A percentile compares a stretch with the other conserved stretches of the same genome.
phyloP scores from a whole-genome alignment of 2,329 filamentous ascomycete species.

The Cordyceps militaris region DNA sequence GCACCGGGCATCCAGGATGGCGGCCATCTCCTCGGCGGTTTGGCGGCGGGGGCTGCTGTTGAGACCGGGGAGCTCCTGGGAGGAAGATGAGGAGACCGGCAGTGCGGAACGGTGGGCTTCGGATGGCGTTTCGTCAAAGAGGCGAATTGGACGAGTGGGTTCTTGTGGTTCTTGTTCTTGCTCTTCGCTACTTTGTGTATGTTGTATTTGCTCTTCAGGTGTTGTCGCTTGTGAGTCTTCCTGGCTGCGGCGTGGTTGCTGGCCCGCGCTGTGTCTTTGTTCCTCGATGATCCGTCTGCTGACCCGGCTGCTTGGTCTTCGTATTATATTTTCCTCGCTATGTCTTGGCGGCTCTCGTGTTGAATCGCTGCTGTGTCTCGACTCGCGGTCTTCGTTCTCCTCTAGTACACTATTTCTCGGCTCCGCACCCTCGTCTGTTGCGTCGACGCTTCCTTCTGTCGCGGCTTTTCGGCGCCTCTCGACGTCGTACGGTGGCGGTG shows the following conservation, averaged over 20 bases:
- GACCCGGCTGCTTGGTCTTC: neutral
- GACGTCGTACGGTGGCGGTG: slow-evolving; percentile 54
- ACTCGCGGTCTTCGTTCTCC: neutral
- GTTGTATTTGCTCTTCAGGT: neutral
- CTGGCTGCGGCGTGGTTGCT: neutral
- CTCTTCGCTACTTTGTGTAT: neutral
- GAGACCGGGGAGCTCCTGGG: neutral
- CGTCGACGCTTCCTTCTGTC: neutral
- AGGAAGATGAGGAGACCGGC: too few species aligned
- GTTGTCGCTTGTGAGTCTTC: neutral
- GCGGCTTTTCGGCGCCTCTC: slow-evolving; percentile 19
- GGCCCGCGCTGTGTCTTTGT: neutral
- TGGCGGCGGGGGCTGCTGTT: neutral
- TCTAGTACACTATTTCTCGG: neutral
- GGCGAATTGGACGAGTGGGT: neutral
- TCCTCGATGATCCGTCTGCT: neutral
- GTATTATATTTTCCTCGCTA: neutral
- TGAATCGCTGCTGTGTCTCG: neutral
- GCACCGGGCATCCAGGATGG: neutral
- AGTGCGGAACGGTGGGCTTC: neutral
- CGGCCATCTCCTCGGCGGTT: neutral
- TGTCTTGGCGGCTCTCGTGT: neutral
- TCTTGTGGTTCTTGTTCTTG: neutral
- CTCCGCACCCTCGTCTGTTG: neutral
- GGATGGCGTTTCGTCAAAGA: neutral